Evolutionary conservation across 148 eudicot genomes (phyloP), one percentile per base, ranked within the genome.

Genomic region (Amaranthus cruentus): DNA sequence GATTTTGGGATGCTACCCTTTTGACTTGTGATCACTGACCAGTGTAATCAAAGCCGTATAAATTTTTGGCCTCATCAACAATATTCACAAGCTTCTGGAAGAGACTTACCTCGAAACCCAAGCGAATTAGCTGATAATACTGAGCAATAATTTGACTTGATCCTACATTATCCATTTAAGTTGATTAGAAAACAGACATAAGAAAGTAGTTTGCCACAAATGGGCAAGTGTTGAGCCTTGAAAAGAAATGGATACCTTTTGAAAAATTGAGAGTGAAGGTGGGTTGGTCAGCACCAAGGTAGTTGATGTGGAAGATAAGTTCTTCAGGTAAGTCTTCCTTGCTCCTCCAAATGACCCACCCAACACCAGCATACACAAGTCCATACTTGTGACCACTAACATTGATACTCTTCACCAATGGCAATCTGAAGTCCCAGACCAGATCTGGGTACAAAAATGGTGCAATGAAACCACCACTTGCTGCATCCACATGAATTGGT

Each of bases 401-500:
- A 61, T 88, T 88, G 66, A 88, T 88, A 62, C 92, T 88, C 86
- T 87, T 88, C 78, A 88, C 92, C 44, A 88, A 63, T 9, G 91
- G 86, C 54, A 90, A 69, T 18, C 85, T 58, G 74, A 90, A 90
- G 77, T 89, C 95, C 95, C 95, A 90, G 76, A 77, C 91, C 57
- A 90, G 59, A 6, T 90, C 91, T 2, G 89, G 91, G 86, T 90
- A 88, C 7, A 90, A 2, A 66, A 90, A 90, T 38, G 95, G 95
- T 0, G 95, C 95, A 0, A 90, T 86, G 84, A 90, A 90, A 3
- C 95, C 95, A 28, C 95, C 95, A 75, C 95, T 90, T 8, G 95
- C 95, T 5, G 95, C 95, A 51, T 90, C 95, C 76, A 90, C 95
- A 76, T 90, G 95, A 66, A 90, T 88, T 49, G 95, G 95, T 0